A percentile compares a stretch with the other conserved stretches of the same genome.
Conservation (phyloP, 352 stramenopile genomes). For the Pythium biforme region DNA sequence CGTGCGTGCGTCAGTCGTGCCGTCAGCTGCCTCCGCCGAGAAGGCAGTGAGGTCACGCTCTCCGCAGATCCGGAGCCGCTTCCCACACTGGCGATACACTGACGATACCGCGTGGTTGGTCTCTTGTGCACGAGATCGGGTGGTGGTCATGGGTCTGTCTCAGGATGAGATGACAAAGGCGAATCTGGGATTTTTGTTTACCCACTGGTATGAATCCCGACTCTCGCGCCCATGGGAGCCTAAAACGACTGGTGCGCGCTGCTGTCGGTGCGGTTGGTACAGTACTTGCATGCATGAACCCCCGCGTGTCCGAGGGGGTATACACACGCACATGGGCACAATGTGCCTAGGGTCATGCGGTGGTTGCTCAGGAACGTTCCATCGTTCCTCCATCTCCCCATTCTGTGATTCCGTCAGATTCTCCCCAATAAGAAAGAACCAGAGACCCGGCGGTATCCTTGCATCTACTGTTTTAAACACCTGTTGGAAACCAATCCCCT, state of each 20-base stretch:
- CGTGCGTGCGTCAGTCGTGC: neutral
- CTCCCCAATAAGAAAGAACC: neutral
- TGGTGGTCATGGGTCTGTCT: neutral
- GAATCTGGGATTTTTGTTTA: neutral
- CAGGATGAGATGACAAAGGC: neutral
- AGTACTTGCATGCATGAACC: neutral
- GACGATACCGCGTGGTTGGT: too few species aligned
- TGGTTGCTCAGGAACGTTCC: neutral
- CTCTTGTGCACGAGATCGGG: neutral
- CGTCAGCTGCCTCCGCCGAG: neutral
- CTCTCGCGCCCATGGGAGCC: neutral
- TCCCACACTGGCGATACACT: too few species aligned
- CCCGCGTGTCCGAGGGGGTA: neutral
- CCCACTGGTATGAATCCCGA: neutral
- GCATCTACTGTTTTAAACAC: slow-evolving; percentile 4
- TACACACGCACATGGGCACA: neutral
- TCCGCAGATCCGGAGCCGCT: neutral
- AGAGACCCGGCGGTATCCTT: neutral
- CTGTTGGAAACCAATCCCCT: neutral
- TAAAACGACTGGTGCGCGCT: neutral
- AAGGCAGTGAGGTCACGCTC: too few species aligned
- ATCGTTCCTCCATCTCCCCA: neutral
- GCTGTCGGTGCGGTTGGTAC: neutral
- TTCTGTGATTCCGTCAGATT: neutral
- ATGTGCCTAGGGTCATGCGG: too few species aligned